Conservation (phyloP, 257 asterid species). For the Rhazya stricta region DNA sequence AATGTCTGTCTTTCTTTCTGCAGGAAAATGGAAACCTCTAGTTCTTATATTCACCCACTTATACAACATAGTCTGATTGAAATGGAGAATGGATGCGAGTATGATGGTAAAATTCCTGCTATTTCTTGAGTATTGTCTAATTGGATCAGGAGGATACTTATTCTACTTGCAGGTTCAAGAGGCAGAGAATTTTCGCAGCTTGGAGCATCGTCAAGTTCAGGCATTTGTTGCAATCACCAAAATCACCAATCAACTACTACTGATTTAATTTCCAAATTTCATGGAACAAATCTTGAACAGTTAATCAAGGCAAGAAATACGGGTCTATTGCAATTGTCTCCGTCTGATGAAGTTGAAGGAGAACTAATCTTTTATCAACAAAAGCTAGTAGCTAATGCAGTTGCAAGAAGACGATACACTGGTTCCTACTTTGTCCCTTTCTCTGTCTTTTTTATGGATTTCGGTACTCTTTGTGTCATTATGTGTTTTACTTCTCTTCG, state of each 20-base stretch:
- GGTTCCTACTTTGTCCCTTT: conserved; percentile 47
- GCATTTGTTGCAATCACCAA: conserved; percentile 59
- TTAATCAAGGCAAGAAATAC: conserved; percentile 43
- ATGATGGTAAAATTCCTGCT: conserved; percentile 42
- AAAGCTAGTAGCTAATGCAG: conserved; percentile 50
- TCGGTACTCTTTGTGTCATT: conserved; percentile 6
- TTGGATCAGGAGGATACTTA: conserved; percentile 31
- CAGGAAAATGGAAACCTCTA: conserved; percentile 46
- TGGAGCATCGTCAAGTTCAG: conserved; percentile 80
- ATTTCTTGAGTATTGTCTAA: conserved; percentile 7
- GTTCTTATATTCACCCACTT: conserved; percentile 61
- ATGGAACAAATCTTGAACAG: conserved; percentile 49
- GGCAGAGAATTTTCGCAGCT: conserved; percentile 56
- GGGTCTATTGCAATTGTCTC: conserved; percentile 59
- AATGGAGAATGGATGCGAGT: conserved; percentile 35
- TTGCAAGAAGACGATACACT: conserved; percentile 42
- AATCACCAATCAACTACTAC: conserved; percentile 33
- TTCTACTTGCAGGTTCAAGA: conserved; percentile 47
- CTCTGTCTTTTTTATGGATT: neutral
- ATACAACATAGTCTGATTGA: conserved; percentile 47
- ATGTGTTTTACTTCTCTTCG: neutral
- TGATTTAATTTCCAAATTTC: conserved; percentile 28
- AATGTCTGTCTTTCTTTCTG: conserved; percentile 21
- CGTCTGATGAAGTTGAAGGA: conserved; percentile 94
- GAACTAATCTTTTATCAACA: conserved; percentile 79